Base-by-base conservation (phyloP, 352 stramenopile species). In the Thalassiosira hispida region DNA sequence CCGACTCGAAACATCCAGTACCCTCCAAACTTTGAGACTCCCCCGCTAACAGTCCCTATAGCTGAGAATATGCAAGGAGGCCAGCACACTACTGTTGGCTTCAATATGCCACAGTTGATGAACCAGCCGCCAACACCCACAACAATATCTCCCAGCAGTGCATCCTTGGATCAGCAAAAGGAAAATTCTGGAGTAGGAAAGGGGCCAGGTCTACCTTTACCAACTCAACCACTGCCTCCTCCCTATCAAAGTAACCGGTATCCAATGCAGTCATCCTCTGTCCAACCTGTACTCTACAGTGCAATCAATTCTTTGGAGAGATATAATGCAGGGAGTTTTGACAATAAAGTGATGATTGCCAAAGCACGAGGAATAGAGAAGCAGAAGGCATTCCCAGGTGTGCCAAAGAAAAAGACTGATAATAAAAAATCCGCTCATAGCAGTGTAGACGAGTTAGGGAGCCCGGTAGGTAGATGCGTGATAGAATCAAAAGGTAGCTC, bases 221-320 rank as follows among this genome's bases (percentile, higher is more conserved):
- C 14, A 20, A 33, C 9, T 47, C 68, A 65, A 29, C 35, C 20
- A 42, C 0, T 64, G 22, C 14, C 22, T 12, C 51, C 20, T 20
- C 47, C 62, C 2, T 62, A 56, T 62, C 27, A 52, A 20, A 56
- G 23, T 5, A 64, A 73, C 12, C 49, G 38, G 18, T 46, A 59
- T 29, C 38, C 35, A 60, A 65, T 59, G 59, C 38, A 53, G 59
- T 33, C 63, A 66, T 47, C 73, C 29, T 16, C n/a, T 49, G 55
- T 75, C 20, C 75, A 73, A 29, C 72, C 67, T 56, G 60, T 77
- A 33, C 29, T 85, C 22, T 91, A 91, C 52, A 89, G 81, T 69
- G 84, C 84, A 18, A 86, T 91, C 59, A 86, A 81, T 61, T 89
- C 81, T 27, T 52, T 91, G 14, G 84, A 91, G 69, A 82, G 62